Evolutionary conservation across 768 basidiomycete species (phyloP).

Genomic region (Tricholoma matsutake): DNA sequence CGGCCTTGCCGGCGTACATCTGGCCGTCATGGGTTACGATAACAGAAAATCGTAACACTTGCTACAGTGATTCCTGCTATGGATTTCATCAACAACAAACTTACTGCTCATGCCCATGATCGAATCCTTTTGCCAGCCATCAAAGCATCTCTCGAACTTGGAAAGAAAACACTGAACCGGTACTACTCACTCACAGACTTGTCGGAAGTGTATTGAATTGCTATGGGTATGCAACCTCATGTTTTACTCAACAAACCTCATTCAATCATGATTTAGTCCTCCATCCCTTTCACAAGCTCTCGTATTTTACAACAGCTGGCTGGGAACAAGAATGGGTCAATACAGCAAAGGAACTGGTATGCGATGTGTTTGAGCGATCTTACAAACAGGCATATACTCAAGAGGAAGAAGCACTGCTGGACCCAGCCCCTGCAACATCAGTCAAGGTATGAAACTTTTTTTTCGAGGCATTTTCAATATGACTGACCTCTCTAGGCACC

Average conservation of each 20-base stretch:
- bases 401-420: background rate
- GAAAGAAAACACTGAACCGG: too few species aligned
- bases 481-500: constrained; percentile 13
- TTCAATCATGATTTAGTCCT: constrained; percentile 21
- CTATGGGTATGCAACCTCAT: background rate
- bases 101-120: too few species aligned
- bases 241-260: background rate
- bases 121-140: constrained; percentile 10
- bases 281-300: constrained; percentile 31
- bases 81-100: constrained; percentile 1
- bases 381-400: background rate
- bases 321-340: constrained; percentile 29
- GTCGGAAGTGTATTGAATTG: background rate
- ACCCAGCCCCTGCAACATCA: background rate
- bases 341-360: constrained; percentile 15
- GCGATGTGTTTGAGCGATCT: constrained; percentile 12
- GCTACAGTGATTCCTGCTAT: constrained; percentile 34
- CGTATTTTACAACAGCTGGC: constrained; percentile 25
- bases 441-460: constrained; percentile 33
- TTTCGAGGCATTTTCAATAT: background rate
- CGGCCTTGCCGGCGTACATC: too few species aligned
- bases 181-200: background rate
- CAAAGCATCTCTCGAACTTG: too few species aligned
- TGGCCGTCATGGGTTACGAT: too few species aligned
- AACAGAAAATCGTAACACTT: too few species aligned